phyloP scores from a whole-genome alignment of 192 early-diverging fungal genomes.

The Coemansia sp. region DNA sequence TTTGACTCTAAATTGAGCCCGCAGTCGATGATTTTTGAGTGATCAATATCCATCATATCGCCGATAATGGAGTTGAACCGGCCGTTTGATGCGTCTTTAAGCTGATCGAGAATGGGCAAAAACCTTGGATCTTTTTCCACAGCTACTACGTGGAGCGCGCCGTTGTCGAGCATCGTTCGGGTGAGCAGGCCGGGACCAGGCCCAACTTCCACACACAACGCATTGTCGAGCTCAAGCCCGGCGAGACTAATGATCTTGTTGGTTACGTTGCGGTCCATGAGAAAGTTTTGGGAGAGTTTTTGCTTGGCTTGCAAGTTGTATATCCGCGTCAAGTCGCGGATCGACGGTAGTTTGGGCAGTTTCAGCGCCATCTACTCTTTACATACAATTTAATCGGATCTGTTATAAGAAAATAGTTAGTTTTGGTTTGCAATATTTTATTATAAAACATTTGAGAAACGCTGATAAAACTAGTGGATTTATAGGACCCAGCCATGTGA shows the following conservation, averaged over 20 bases:
- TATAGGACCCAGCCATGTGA: neutral
- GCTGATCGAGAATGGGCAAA: constrained; percentile 67
- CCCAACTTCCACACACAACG: constrained; percentile 74
- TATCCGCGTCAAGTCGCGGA: constrained; percentile 70
- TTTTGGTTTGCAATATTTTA: neutral
- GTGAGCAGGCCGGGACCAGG: constrained; percentile 78
- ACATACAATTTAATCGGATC: neutral
- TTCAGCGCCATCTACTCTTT: constrained; percentile 19
- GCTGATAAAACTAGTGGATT: neutral
- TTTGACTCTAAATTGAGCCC: constrained; percentile 23
- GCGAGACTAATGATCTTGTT: constrained; percentile 69
- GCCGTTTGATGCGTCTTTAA: constrained; percentile 65
- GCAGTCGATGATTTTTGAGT: constrained; percentile 52
- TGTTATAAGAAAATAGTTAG: neutral
- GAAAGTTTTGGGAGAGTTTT: constrained; percentile 81
- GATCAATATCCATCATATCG: constrained; percentile 65
- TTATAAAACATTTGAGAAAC: neutral
- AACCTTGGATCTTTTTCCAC: constrained; percentile 77
- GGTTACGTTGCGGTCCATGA: constrained; percentile 80
- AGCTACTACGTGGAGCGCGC: constrained; percentile 62
- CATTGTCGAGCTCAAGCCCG: constrained; percentile 56
- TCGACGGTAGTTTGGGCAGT: constrained; percentile 64
- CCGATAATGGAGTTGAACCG: constrained; percentile 61
- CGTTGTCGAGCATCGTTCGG: constrained; percentile 71
- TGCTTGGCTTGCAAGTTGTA: constrained; percentile 72